Evolutionary conservation across 352 stramenopile genomes (phyloP).

Genomic region (Phytopythium montanum): DNA sequence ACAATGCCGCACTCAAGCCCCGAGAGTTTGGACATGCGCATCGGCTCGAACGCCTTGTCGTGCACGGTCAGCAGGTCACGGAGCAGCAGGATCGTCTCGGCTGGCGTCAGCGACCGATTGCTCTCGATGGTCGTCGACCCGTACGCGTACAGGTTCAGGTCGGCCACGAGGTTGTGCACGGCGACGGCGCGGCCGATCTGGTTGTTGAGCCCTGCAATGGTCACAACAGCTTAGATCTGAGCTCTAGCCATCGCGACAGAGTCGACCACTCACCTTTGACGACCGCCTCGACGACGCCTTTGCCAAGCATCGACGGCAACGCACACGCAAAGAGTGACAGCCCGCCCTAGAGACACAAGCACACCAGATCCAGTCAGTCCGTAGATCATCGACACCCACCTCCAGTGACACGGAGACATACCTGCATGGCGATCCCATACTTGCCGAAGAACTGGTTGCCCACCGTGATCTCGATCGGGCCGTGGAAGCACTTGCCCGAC

Average conservation of each 20-base stretch:
- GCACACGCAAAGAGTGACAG: no score
- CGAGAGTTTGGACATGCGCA: not conserved
- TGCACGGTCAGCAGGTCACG: not conserved
- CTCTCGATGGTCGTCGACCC: not conserved
- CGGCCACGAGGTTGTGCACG: not conserved
- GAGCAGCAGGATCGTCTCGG: not conserved
- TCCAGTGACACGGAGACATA: not conserved
- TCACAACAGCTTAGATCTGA: not conserved
- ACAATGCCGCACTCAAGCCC: not conserved
- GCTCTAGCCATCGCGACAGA: not conserved
- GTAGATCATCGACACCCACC: no score
- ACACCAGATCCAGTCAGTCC: no score
- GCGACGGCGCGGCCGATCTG: not conserved
- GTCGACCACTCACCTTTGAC: no score
- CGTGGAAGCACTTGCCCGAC: constrained; percentile 22
- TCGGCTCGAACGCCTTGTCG: not conserved
- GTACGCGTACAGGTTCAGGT: not conserved
- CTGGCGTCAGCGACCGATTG: not conserved
- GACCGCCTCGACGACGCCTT: no score
- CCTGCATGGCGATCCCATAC: constrained; percentile 7
- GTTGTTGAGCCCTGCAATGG: not conserved
- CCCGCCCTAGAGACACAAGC: not conserved
- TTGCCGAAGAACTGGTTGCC: constrained; percentile 10
- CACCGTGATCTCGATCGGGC: constrained; percentile 16
- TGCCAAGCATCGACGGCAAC: no score